These are phyloP conservation scores for Coix lacrymajobi DNA, from an alignment of 176 grass and related monocot genomes.

Conservation along the genomic window DNA sequence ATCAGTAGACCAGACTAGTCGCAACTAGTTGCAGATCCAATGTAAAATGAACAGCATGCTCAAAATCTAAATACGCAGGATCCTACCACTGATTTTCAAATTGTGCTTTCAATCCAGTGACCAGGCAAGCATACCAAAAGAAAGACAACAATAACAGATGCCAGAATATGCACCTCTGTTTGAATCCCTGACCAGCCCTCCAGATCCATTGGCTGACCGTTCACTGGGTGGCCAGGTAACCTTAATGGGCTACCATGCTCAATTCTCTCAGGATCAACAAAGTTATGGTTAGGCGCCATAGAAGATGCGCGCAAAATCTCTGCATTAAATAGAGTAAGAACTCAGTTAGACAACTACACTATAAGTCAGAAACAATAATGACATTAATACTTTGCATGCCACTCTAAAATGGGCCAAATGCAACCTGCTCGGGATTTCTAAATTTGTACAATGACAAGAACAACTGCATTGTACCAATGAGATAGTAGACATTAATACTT, in stretches of 20 bases:
- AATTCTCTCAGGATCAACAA: conserved; percentile 88
- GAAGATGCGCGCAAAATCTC: conserved; percentile 88
- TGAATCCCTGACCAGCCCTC: conserved; percentile 85
- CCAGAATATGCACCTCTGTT: conserved; percentile 57
- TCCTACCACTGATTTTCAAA: background rate
- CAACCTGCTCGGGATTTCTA: background rate
- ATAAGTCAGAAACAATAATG: conserved; percentile 9
- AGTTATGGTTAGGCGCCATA: conserved; percentile 65
- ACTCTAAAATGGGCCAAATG: background rate
- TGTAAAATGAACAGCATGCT: background rate
- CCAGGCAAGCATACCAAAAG: background rate
- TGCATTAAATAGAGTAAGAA: conserved; percentile 47
- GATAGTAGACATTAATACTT: too few species aligned
- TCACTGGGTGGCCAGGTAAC: conserved; percentile 66
- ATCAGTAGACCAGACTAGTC: background rate
- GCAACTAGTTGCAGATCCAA: background rate
- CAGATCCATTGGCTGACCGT: conserved; percentile 95
- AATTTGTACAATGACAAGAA: background rate
- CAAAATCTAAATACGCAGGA: conserved; percentile 1
- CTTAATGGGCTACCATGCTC: conserved; percentile 87
- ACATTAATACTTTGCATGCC: background rate
- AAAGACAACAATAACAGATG: conserved; percentile 2
- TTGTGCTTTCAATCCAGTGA: background rate
- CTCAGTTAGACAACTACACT: background rate
- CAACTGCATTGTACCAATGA: background rate